Base-by-base conservation (phyloP, 2,329 filamentous ascomycete species). In the Fusarium sp. region DNA sequence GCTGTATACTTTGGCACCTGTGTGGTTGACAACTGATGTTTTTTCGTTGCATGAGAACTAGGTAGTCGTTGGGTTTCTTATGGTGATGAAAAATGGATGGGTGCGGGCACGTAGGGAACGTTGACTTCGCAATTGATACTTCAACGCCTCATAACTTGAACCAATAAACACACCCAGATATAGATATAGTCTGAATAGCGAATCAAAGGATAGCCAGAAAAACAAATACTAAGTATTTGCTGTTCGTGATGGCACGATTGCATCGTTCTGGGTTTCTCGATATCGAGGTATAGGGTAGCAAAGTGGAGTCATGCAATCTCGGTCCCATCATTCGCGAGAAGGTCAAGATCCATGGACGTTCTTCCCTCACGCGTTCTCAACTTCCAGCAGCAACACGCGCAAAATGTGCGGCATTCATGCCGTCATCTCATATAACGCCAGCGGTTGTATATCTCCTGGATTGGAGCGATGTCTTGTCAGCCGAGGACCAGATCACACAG, bases 371-470 rank as follows among this genome's bases (percentile, higher is more conserved):
- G 62, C 65, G 63, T 70, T 37, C 43, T 33, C 60, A 64, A 40
- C 61, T 43, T 17, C 27, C 32, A 45, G 37, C 47, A 45, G 33
- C 47, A 52, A 6, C 17, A 72, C 77, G 67, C 70, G 65, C 57
- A 76, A 72, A 71, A 91, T 92, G 90, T 92, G 90, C 80, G 90
- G 90, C 71, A 92, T 92, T 63, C 86, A 91, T 79, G 86, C 84
- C 38, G 81, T 83, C 45, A 84, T 92, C 62, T 87, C 86, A 22
- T 50, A 69, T 40, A 72, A 74, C 25, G 59, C 78, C 79, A 68
- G 77, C 57, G 76, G 79, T 45, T 71, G 77, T 20, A 77, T 81
- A 22, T 78, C 75, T 2, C 69, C 81, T 2, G 80, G 83, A 2
- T 78, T 91, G n/a, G 81, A 81, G 66, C 78, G 81, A 43, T 81